These are phyloP conservation scores for Clitopilus passeckerianus DNA, from an alignment of 768 basidiomycete species.

Conservation along the genomic window DNA sequence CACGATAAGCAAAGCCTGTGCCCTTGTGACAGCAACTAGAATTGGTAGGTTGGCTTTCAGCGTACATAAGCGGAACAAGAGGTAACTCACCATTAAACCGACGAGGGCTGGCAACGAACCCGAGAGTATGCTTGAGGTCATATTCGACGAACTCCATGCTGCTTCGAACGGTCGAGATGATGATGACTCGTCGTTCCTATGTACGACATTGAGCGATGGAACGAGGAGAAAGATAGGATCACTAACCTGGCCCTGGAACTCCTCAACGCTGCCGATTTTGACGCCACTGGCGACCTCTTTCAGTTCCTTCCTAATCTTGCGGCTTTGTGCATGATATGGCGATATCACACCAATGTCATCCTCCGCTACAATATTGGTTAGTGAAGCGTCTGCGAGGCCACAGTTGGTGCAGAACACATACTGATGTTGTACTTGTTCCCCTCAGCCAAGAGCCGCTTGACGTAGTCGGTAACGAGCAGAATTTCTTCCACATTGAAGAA, in stretches of 20 bases:
- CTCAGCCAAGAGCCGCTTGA: constrained; percentile 28
- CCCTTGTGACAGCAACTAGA: constrained; percentile 62
- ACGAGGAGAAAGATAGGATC: constrained; percentile 3
- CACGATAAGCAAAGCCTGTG: constrained; percentile 57
- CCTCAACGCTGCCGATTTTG: constrained; percentile 64
- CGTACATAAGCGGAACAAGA: neutral
- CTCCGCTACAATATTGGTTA: constrained; percentile 21
- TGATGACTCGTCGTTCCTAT: constrained; percentile 55
- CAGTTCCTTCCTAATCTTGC: constrained; percentile 41
- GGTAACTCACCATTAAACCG: constrained; percentile 53
- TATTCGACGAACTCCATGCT: constrained; percentile 44
- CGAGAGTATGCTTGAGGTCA: constrained; percentile 50
- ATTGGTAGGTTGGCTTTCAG: neutral
- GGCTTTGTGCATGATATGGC: constrained; percentile 60
- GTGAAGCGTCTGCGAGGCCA: neutral
- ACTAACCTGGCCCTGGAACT: constrained; percentile 61
- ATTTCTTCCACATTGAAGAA: constrained; percentile 68
- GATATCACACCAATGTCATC: constrained; percentile 59
- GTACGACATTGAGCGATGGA: constrained; percentile 25
- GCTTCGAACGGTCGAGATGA: constrained; percentile 56
- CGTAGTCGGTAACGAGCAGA: constrained; percentile 46
- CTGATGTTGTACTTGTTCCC: constrained; percentile 31
- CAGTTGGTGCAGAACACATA: constrained; percentile 16
- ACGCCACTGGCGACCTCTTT: constrained; percentile 26
- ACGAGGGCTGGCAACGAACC: constrained; percentile 51